Percentiles rank a stretch among this genome's conserved stretches.
Evolutionary conservation across 805 yeast genomes (phyloP).

Genomic region (Candida berthetii): DNA sequence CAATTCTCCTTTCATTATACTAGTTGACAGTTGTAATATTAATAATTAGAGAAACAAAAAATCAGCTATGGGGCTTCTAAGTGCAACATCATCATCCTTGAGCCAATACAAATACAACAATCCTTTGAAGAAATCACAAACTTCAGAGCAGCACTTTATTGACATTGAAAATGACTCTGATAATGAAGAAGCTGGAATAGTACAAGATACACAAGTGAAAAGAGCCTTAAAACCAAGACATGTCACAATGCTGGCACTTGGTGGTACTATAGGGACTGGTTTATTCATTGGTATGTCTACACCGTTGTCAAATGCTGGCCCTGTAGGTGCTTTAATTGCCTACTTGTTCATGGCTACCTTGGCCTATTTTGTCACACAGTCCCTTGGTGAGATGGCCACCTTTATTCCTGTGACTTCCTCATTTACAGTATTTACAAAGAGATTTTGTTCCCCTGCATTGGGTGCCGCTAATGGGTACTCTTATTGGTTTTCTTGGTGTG

Average conservation of each 20-base stretch:
- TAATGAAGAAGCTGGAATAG: constrained; percentile 15
- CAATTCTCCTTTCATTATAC: no score
- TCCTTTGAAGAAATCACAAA: no score
- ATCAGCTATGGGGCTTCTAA: no score
- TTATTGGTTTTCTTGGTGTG: constrained; percentile 77
- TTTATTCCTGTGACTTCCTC: constrained; percentile 63
- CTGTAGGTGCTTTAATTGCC: constrained; percentile 60
- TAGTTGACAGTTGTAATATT: no score
- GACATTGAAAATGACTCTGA: not conserved
- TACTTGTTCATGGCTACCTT: constrained; percentile 61
- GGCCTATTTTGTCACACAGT: constrained; percentile 62
- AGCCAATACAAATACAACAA: no score
- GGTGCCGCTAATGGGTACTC: constrained; percentile 71
- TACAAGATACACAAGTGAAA: constrained; percentile 39
- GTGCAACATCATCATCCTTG: no score
- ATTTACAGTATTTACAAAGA: constrained; percentile 61
- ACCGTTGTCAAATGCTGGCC: constrained; percentile 56
- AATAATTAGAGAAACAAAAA: no score
- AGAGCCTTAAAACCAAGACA: constrained; percentile 62
- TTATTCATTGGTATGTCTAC: constrained; percentile 59
- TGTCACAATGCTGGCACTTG: constrained; percentile 70
- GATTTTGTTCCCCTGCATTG: constrained; percentile 63
- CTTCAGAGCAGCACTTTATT: no score
- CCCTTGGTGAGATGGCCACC: constrained; percentile 79
- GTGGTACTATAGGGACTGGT: constrained; percentile 80